Percentiles rank a stretch among this genome's conserved stretches.
phyloP scores from a whole-genome alignment of 2,329 filamentous ascomycete genomes.

The Neofusicoccum laricinum region DNA sequence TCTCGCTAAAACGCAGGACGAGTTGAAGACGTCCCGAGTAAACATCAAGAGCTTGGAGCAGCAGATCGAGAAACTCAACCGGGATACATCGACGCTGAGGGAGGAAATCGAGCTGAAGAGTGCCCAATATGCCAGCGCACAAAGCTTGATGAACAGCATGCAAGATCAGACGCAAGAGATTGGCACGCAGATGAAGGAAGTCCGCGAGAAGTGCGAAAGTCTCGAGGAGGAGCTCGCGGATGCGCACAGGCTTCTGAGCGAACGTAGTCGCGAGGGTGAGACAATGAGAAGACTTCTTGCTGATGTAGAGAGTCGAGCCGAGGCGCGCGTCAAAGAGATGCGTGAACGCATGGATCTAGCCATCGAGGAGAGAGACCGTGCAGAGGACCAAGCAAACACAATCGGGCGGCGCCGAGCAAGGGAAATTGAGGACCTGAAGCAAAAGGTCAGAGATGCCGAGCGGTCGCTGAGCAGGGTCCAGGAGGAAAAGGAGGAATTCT shows the following conservation, averaged over 20 bases:
- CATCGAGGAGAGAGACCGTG: slow-evolving; percentile 87
- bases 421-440: slow-evolving; percentile 83
- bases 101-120: slow-evolving; percentile 83
- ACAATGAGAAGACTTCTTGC: slow-evolving; percentile 88
- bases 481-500: slow-evolving; percentile 75
- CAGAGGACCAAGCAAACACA: slow-evolving; percentile 84
- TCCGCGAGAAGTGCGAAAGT: slow-evolving; percentile 74
- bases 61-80: slow-evolving; percentile 64
- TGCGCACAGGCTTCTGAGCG: slow-evolving; percentile 78
- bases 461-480: slow-evolving; percentile 67
- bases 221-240: slow-evolving; percentile 91
- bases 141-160: slow-evolving; percentile 86
- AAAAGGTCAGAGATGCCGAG: slow-evolving; percentile 77
- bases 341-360: slow-evolving; percentile 82
- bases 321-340: slow-evolving; percentile 82
- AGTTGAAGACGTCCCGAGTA: slow-evolving; percentile 56
- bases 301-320: slow-evolving; percentile 80
- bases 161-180: slow-evolving; percentile 88
- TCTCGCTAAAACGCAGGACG: slow-evolving; percentile 68
- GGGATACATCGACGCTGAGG: slow-evolving; percentile 64
- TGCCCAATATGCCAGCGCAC: slow-evolving; percentile 80
- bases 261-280: slow-evolving; percentile 87
- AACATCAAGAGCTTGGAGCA: slow-evolving; percentile 72
- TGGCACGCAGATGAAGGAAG: slow-evolving; percentile 86
- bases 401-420: slow-evolving; percentile 72